Percentiles rank a stretch among this genome's conserved stretches.
These are phyloP conservation scores for Pseudomassariella vexata DNA, from an alignment of 2,329 filamentous ascomycete genomes.

Conservation along the genomic window DNA sequence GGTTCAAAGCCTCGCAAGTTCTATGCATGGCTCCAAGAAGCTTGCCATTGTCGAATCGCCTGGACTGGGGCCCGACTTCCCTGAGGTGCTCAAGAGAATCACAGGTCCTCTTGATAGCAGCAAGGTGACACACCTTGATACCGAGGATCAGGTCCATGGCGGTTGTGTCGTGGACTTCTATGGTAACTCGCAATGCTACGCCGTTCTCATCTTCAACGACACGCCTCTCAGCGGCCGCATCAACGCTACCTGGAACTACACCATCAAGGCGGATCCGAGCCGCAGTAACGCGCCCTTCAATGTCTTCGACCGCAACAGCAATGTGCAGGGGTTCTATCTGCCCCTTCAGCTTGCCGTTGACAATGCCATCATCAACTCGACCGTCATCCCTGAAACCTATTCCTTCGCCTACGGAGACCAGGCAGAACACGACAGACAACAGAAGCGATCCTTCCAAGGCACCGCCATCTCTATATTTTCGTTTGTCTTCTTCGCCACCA, in stretches of 20 bases:
- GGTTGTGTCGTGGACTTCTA: constrained; percentile 25
- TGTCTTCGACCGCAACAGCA: constrained; percentile 51
- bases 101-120: constrained; percentile 12
- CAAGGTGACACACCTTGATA: constrained; percentile 11
- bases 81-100: constrained; percentile 15
- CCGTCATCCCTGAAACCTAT: constrained; percentile 12
- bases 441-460: constrained; percentile 56
- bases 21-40: constrained; percentile 14
- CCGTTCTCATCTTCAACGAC: constrained; percentile 64
- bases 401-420: constrained; percentile 21
- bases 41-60: constrained; percentile 16
- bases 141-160: constrained; percentile 10
- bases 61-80: constrained; percentile 16
- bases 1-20: constrained; percentile 14
- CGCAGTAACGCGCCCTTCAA: constrained; percentile 49
- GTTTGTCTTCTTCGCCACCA: constrained; percentile 62
- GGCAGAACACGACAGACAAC: constrained; percentile 48
- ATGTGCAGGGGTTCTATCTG: constrained; percentile 59
- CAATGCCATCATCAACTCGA: constrained; percentile 17
- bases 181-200: constrained; percentile 67
- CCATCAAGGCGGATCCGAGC: constrained; percentile 57
- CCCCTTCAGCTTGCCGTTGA: constrained; percentile 55
- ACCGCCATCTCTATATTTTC: constrained; percentile 60
- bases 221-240: constrained; percentile 55
- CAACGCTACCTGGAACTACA: constrained; percentile 61